Percentiles rank a stretch among this genome's conserved stretches.
Conservation (phyloP, 2,329 filamentous ascomycete genomes). For the Alternaria metachromatica region DNA sequence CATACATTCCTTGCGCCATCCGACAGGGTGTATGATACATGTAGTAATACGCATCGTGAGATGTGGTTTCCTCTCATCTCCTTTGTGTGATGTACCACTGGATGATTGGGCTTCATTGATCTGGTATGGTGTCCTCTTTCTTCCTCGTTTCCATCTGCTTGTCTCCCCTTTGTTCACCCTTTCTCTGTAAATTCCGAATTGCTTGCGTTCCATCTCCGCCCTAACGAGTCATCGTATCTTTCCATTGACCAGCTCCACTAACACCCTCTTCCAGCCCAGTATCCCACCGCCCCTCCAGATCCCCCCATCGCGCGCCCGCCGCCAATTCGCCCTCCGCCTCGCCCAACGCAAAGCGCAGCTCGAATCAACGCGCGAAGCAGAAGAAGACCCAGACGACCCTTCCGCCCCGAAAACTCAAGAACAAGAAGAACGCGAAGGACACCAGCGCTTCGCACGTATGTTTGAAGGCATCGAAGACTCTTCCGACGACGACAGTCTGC, state of each 20-base stretch:
- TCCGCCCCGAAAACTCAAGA: constrained; percentile 25
- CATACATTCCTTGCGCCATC: constrained; percentile 34
- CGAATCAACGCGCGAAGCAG: constrained; percentile 30
- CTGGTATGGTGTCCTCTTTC: constrained; percentile 3
- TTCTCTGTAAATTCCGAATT: not conserved
- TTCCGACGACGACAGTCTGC: constrained; percentile 36
- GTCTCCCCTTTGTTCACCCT: not conserved
- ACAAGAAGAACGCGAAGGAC: constrained; percentile 40
- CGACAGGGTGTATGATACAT: constrained; percentile 34
- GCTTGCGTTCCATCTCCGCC: constrained; percentile 14
- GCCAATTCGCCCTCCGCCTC: constrained; percentile 88
- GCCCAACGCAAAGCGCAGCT: constrained; percentile 57
- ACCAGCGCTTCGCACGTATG: constrained; percentile 42
- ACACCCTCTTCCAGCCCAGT: constrained; percentile 15
- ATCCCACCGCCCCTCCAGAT: constrained; percentile 73
- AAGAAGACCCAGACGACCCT: constrained; percentile 20
- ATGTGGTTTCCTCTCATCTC: constrained; percentile 23
- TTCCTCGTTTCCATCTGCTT: not conserved
- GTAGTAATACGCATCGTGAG: constrained; percentile 40
- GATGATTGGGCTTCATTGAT: constrained; percentile 11
- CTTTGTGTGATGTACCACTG: constrained; percentile 14
- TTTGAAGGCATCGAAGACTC: constrained; percentile 44
- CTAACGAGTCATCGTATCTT: not conserved
- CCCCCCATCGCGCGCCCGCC: constrained; percentile 82
- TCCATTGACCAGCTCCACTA: constrained; percentile 42